Conservation (phyloP, 768 basidiomycete genomes). For the Gymnopilus dilepis region DNA sequence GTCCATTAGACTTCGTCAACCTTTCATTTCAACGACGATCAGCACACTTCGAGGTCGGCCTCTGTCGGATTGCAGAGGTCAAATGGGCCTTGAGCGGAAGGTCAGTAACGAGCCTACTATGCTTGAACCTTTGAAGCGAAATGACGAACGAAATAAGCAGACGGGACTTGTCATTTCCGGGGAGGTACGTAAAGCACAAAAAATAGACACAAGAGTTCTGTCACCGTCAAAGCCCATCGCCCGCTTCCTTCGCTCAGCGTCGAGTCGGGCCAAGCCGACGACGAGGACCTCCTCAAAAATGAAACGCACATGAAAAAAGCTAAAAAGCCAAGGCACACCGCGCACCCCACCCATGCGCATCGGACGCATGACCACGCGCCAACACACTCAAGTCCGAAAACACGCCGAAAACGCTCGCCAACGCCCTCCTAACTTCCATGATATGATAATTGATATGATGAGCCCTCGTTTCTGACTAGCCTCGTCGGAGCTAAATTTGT, state of each 20-base stretch:
- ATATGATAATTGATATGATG: too few species aligned
- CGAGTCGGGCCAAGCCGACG: neutral
- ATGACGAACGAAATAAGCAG: too few species aligned
- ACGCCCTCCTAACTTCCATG: neutral
- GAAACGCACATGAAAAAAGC: neutral
- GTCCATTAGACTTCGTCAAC: too few species aligned
- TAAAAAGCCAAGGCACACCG: neutral
- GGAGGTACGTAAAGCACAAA: too few species aligned
- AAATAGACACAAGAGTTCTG: too few species aligned
- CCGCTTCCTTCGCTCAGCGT: neutral
- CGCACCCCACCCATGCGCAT: neutral
- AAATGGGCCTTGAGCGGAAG: too few species aligned
- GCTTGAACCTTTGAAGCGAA: too few species aligned
- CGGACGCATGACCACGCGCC: neutral
- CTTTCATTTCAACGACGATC: too few species aligned
- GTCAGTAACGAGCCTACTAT: too few species aligned
- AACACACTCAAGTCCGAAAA: neutral
- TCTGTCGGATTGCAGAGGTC: too few species aligned
- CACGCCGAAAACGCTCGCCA: neutral
- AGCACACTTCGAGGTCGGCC: too few species aligned
- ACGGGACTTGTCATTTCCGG: too few species aligned
- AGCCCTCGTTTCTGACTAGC: neutral
- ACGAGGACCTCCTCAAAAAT: neutral
- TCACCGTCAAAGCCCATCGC: neutral
- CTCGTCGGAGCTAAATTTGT: neutral